phyloP scores from a whole-genome alignment of 257 asterid genomes.

The Nicotiana knightiana region DNA sequence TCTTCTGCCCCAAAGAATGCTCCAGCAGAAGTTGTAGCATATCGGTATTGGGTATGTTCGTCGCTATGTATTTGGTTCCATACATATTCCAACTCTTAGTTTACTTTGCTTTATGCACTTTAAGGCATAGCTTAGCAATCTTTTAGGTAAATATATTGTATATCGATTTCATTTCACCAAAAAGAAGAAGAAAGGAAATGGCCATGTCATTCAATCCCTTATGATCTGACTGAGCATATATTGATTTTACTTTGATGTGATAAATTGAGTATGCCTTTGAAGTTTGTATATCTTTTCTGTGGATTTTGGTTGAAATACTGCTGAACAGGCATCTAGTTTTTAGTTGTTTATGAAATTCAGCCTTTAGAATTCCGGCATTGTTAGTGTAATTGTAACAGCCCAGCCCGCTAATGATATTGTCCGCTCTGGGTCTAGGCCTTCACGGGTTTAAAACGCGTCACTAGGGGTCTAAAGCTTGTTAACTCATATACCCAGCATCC shows the following conservation, averaged over 20 bases:
- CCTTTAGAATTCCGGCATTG: neutral
- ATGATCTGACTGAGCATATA: neutral
- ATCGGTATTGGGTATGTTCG: conserved; percentile 77
- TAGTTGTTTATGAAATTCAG: neutral
- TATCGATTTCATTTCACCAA: neutral
- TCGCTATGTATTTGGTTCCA: neutral
- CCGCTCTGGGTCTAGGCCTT: no score
- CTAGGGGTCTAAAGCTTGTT: no score
- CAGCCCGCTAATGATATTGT: no score
- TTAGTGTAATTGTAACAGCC: neutral
- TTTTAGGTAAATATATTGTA: neutral
- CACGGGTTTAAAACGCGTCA: no score
- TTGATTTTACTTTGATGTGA: neutral
- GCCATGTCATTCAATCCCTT: neutral
- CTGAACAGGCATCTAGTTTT: neutral
- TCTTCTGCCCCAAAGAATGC: conserved; percentile 63
- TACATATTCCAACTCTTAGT: neutral
- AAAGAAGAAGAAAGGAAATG: neutral
- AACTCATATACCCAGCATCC: no score
- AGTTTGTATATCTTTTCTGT: neutral
- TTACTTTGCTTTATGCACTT: neutral
- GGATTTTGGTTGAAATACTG: neutral
- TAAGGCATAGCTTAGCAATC: neutral
- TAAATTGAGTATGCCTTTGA: neutral
- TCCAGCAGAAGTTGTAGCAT: conserved; percentile 84